Evolutionary conservation across 108 stramenopile species (phyloP).

Genomic region (Nannochloropsis granulata): DNA sequence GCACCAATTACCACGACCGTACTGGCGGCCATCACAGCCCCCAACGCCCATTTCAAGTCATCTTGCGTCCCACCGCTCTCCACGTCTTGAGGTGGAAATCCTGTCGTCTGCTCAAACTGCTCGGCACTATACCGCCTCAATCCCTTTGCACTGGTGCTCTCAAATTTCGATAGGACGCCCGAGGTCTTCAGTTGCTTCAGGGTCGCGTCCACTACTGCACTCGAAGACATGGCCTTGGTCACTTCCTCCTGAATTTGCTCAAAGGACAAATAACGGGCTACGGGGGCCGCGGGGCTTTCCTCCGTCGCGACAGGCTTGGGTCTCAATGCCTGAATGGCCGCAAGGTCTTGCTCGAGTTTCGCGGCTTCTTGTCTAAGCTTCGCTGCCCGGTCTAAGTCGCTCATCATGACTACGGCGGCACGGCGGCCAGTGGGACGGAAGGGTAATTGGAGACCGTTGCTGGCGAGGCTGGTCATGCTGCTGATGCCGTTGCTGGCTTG

Average conservation of each 20-base stretch:
- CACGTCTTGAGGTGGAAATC: background rate
- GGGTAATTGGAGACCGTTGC: background rate
- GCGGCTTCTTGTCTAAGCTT: background rate
- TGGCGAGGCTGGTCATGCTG: background rate
- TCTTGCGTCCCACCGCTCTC: background rate
- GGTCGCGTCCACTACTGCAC: background rate
- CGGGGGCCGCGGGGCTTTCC: background rate
- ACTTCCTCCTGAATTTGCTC: background rate
- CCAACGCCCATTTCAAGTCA: constrained; percentile 23
- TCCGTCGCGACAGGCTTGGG: background rate
- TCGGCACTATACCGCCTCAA: background rate
- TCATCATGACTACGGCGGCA: background rate
- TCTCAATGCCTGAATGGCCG: background rate
- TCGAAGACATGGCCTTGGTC: background rate
- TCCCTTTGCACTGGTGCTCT: background rate
- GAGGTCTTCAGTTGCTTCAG: background rate
- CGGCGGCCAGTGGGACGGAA: background rate
- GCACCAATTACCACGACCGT: constrained; percentile 1
- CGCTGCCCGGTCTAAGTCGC: background rate
- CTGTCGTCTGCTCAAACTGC: background rate
- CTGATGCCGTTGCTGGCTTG: background rate
- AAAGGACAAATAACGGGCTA: background rate
- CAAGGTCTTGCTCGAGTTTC: background rate
- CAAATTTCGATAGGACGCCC: background rate
- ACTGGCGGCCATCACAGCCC: constrained; percentile 4